Percentiles rank a stretch among this genome's conserved stretches.
These are phyloP conservation scores for Prunus salicina DNA, from an alignment of 306 rosid species.

Conservation along the genomic window DNA sequence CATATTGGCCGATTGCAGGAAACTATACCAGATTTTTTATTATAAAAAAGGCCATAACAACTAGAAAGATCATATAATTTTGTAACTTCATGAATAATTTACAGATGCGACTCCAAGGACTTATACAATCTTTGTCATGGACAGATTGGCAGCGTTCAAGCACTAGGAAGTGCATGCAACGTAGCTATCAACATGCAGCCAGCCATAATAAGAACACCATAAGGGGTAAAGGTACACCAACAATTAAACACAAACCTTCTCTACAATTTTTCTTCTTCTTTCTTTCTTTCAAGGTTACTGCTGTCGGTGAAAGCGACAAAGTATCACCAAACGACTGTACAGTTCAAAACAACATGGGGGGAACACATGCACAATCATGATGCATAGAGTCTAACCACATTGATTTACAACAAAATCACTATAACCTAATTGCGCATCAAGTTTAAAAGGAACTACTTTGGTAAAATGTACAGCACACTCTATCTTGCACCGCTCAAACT, in stretches of 20 bases:
- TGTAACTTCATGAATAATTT: not conserved
- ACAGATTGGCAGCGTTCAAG: not conserved
- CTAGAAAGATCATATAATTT: not conserved
- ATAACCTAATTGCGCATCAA: not conserved
- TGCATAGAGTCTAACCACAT: not conserved
- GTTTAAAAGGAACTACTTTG: not conserved
- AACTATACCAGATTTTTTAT: too few species aligned
- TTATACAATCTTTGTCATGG: not conserved
- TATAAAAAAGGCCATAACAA: too few species aligned
- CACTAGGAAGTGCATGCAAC: not conserved
- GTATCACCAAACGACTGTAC: too few species aligned
- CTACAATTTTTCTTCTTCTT: not conserved
- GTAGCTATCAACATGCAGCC: not conserved
- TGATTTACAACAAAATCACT: not conserved
- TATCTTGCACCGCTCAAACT: constrained; percentile 62
- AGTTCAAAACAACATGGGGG: too few species aligned
- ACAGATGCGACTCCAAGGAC: not conserved
- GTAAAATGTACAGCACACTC: constrained; percentile 58
- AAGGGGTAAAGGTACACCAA: not conserved
- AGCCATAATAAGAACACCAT: not conserved
- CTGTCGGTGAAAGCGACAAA: not conserved
- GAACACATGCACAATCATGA: not conserved
- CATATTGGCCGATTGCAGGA: too few species aligned
- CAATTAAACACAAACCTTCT: not conserved
- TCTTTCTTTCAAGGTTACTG: not conserved